Percentiles rank a stretch among this genome's conserved stretches.
Evolutionary conservation across 768 basidiomycete genomes (phyloP).

Genomic region (Dendrothele bispora): DNA sequence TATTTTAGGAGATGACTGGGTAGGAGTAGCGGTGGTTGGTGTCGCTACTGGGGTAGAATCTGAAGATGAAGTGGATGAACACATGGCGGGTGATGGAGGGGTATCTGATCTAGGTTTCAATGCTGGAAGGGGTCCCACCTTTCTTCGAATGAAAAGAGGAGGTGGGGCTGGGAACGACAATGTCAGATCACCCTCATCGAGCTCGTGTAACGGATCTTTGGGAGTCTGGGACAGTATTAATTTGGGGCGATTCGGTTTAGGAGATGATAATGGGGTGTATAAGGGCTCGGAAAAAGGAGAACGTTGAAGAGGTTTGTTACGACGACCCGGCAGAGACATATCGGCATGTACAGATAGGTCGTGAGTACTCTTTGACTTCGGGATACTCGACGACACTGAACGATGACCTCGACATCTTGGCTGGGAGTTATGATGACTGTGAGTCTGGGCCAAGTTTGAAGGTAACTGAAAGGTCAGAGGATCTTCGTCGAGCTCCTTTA

Average conservation of each 20-base stretch:
- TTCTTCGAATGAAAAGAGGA: conserved; percentile 12
- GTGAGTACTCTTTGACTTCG: not conserved
- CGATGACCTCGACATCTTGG: not conserved
- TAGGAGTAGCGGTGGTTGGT: conserved; percentile 35
- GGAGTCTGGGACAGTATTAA: not conserved
- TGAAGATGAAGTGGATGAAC: conserved; percentile 24
- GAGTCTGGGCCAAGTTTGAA: too few relatives aligned
- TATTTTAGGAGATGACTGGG: conserved; percentile 11
- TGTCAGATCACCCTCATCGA: conserved; percentile 7
- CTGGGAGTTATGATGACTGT: not conserved
- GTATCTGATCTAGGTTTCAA: conserved; percentile 28
- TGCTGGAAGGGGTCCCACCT: conserved; percentile 34
- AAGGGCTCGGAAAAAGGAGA: not conserved
- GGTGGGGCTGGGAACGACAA: conserved; percentile 16
- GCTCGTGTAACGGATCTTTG: not conserved
- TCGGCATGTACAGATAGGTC: not conserved
- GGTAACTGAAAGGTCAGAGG: conserved; percentile 9
- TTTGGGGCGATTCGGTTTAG: conserved; percentile 20
- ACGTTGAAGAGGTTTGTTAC: not conserved
- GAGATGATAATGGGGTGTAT: conserved; percentile 11
- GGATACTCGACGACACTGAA: too few relatives aligned
- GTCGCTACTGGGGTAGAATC: conserved; percentile 45
- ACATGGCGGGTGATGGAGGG: conserved; percentile 32
- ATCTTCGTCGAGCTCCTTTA: conserved; percentile 22
- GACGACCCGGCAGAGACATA: not conserved